Evolutionary conservation across 1,284 basidiomycete genomes (phyloP), one percentile per base, ranked within the genome.

Genomic region (Tilletia walkeri): DNA sequence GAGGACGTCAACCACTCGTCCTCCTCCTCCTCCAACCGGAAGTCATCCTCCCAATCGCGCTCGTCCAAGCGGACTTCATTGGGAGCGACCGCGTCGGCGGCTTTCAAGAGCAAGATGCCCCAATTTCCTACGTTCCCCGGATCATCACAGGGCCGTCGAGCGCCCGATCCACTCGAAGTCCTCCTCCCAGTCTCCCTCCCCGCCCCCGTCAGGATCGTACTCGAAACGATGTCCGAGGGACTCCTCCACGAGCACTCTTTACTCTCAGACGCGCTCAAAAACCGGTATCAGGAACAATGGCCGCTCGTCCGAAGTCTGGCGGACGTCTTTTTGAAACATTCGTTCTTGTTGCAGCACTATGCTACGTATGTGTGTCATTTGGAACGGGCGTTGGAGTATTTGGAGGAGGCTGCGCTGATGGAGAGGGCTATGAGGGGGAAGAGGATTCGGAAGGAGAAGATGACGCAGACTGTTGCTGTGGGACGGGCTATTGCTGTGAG

Each of bases 361-460:
- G 72, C 70, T 16, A 66, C 54, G 68, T 80, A 80, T 54, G 79
- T 80, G 7, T 73, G 73, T 54, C 77, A 78, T 53, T 69, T 80
- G n/a, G 77, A 80, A 39, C 41, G 76, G 4, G 78, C 79, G 30
- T 72, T 80, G 71, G 77, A 78, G 48, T 72, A 74, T 69, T 68
- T 80, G 4, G 79, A 80, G 49, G 79, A 79, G 67, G 79, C 79
- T 6, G 74, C 74, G 3, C 70, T 80, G 45, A 80, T 80, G 79
- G 79, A 78, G 47, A 70, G 78, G 34, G 79, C 79, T 0, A 76
- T 79, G 50, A 67, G 79, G 2, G 79, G 79, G 54, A 80, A 80
- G 67, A 67, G 69, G n/a, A 72, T 79, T 47, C 74, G 74, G 66
- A 74, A 75, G 59, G 79, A 80, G 56, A 72, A 74, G 5, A 75